Percentiles rank a stretch among this genome's conserved stretches.
Evolutionary conservation across 2,329 filamentous ascomycete species (phyloP).

Genomic region (Sarocladium oryzae): DNA sequence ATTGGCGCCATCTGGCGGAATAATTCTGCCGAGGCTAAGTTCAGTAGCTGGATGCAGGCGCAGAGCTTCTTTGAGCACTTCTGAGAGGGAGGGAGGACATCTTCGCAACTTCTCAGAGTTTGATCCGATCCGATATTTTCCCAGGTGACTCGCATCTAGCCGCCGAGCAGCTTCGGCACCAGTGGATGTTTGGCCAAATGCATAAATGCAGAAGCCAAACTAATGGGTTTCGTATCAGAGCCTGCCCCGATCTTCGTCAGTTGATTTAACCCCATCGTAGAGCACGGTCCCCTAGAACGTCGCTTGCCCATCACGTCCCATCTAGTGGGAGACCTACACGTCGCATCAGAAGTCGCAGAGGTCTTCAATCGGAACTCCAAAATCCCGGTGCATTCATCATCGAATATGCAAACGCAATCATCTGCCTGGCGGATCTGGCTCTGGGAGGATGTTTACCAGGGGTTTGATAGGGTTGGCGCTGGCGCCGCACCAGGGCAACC

Average conservation of each 20-base stretch:
- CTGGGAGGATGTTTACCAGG: constrained; percentile 20
- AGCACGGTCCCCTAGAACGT: constrained; percentile 36
- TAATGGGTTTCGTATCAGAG: not conserved
- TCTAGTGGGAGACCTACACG: constrained; percentile 35
- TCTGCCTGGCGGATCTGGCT: constrained; percentile 26
- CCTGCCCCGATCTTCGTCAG: constrained; percentile 27
- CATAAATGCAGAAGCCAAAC: constrained; percentile 32
- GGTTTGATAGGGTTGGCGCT: constrained; percentile 16
- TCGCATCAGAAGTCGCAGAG: constrained; percentile 28
- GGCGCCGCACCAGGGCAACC: constrained; percentile 24
- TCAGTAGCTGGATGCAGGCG: constrained; percentile 40
- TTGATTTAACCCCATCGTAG: constrained; percentile 11
- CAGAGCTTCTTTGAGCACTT: constrained; percentile 43
- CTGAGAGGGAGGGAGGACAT: constrained; percentile 45
- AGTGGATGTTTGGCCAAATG: constrained; percentile 28
- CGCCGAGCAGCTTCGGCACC: not conserved
- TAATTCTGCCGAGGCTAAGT: constrained; percentile 37
- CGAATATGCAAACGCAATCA: constrained; percentile 37
- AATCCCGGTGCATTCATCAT: constrained; percentile 40
- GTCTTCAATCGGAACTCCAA: constrained; percentile 25
- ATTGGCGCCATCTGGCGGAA: constrained; percentile 35
- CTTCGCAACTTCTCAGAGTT: constrained; percentile 29
- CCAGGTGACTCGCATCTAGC: constrained; percentile 12
- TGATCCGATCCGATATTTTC: constrained; percentile 14
- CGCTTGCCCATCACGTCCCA: constrained; percentile 43